phyloP scores from a whole-genome alignment of 2,329 filamentous ascomycete genomes.

The Pyricularia sp. region DNA sequence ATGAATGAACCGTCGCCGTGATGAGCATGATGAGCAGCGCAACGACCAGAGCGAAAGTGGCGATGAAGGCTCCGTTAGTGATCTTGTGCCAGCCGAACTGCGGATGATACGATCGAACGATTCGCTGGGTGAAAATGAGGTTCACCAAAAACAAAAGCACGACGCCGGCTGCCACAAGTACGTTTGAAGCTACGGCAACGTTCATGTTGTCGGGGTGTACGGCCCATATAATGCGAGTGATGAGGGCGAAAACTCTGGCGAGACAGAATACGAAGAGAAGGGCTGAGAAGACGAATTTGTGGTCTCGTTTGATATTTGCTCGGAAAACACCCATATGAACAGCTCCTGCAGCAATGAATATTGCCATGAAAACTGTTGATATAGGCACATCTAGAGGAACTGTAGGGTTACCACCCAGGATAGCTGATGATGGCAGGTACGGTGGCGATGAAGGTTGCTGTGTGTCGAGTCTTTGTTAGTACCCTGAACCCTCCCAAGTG shows the following conservation, averaged over 20 bases:
- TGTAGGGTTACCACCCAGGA: constrained; percentile 49
- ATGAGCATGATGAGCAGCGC: constrained; percentile 60
- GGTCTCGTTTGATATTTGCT: constrained; percentile 36
- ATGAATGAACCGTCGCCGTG: constrained; percentile 50
- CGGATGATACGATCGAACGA: constrained; percentile 66
- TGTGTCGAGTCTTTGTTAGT: neutral
- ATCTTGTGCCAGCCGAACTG: constrained; percentile 56
- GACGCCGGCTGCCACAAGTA: constrained; percentile 67
- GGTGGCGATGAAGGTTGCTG: constrained; percentile 19
- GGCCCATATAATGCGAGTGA: constrained; percentile 44
- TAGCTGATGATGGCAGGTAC: constrained; percentile 33
- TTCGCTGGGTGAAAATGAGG: constrained; percentile 64
- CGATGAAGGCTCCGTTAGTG: constrained; percentile 42
- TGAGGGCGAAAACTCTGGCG: constrained; percentile 41
- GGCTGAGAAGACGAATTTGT: constrained; percentile 51
- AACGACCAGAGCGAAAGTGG: constrained; percentile 44
- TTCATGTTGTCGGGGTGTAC: constrained; percentile 25
- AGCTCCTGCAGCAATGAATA: constrained; percentile 45
- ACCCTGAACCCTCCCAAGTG: neutral
- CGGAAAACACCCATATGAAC: constrained; percentile 50
- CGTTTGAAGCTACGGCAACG: constrained; percentile 48
- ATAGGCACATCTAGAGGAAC: constrained; percentile 54
- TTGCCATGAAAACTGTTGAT: constrained; percentile 48
- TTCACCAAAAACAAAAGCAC: constrained; percentile 71
- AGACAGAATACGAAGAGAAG: constrained; percentile 51